Conservation (phyloP, 1,284 basidiomycete species). For the Heliocybe sulcata region DNA sequence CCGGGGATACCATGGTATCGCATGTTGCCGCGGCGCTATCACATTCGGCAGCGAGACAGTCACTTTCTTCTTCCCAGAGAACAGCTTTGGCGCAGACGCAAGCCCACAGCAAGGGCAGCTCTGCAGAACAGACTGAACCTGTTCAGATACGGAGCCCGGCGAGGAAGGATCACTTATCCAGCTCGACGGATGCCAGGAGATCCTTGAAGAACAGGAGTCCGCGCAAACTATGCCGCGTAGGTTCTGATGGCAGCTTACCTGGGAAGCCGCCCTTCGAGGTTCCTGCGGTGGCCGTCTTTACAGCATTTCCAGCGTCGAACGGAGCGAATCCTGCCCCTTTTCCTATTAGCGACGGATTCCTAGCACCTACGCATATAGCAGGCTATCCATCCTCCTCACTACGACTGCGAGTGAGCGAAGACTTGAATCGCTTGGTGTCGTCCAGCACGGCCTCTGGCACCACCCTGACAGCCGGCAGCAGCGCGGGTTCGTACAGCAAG, state of each 20-base stretch:
- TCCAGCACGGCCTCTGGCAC: conserved; percentile 75
- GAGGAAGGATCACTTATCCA: not conserved
- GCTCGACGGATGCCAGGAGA: conserved; percentile 3
- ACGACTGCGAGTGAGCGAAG: conserved; percentile 49
- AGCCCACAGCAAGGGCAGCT: not conserved
- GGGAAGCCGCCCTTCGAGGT: conserved; percentile 5
- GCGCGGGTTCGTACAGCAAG: conserved; percentile 76
- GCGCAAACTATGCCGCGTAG: conserved; percentile 17
- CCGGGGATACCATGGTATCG: conserved; percentile 52
- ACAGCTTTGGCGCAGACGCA: not conserved
- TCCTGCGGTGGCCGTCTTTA: not conserved
- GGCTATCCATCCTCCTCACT: conserved; percentile 45
- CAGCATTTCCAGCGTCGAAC: not conserved
- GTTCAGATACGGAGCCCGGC: not conserved
- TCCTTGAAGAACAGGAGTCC: conserved; percentile 18
- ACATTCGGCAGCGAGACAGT: not conserved
- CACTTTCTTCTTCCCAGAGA: not conserved
- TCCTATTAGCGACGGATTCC: conserved; percentile 10
- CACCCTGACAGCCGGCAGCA: conserved; percentile 53
- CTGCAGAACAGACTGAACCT: not conserved
- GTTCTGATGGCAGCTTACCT: conserved; percentile 23
- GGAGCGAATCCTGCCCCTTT: not conserved
- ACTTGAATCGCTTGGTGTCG: conserved; percentile 82
- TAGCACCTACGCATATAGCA: conserved; percentile 19
- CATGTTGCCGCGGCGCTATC: conserved; percentile 12